Evolutionary conservation across 257 asterid species (phyloP), one percentile per base, ranked within the genome.

Genomic region (Nicotiana noctiflora): DNA sequence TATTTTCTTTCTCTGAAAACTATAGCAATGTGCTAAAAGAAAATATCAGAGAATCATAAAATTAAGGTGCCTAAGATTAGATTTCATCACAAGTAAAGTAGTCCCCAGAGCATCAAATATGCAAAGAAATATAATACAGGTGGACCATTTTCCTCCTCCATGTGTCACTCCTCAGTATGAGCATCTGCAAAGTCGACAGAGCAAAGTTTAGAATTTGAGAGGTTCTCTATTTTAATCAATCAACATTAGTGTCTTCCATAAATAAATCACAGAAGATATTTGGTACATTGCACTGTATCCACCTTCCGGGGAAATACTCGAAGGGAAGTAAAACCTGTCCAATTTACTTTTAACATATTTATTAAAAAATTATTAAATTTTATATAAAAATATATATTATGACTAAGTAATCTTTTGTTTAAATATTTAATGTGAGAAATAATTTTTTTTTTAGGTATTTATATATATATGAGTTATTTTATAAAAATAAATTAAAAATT

Each of bases 181-280:
- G 74, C 56, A 61, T 79, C 80, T 79, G 11, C 66, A 46, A 32
- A 64, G 82, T 55, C 37, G 85, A 59, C 57, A 2, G 3, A 68
- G 19, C 32, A 68, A 68, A 37, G 32, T 68, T 40, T 68, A 68
- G 77, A 68, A 68, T 68, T 11, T 11, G 56, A 19, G 7, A 17
- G 62, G 11, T 56, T 56, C 62, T 18, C 1, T 18, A n/a, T 17
- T 56, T 56, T 56, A 56, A 18, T 56, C 62, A 56, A 56, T 19
- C 62, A 7, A 18, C 0, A 1, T 6, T n/a, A 56, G 4, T 13
- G 27, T 56, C 12, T 18, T 56, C 23, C 23, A 11, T 25, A 25
- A 25, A 40, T 51, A 55, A 6, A 55, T 18, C 61, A 56, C 11
- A 18, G 18, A 37, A 8, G 49, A 40, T 12, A 40, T 40, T 40